A percentile compares a stretch with the other conserved stretches of the same genome.
phyloP scores from a whole-genome alignment of 768 basidiomycete genomes.

The Tylopilus vinaceipallidus region DNA sequence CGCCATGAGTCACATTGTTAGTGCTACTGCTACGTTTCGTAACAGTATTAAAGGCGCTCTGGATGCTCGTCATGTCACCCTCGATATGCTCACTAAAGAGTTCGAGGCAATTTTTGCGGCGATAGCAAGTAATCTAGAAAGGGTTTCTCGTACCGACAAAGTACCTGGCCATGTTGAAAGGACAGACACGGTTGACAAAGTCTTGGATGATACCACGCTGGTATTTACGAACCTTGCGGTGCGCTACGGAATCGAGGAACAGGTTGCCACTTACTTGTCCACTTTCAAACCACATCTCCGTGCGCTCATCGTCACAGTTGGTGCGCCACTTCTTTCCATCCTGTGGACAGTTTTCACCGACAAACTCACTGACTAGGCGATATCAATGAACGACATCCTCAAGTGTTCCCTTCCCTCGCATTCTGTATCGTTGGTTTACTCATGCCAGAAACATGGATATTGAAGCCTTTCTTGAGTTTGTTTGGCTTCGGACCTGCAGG shows the following conservation, averaged over 20 bases:
- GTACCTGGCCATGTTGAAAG: constrained; percentile 6
- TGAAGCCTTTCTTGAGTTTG: constrained; percentile 7
- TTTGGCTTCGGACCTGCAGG: constrained; percentile 18
- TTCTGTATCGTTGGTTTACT: constrained; percentile 4
- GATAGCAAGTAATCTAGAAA: background rate
- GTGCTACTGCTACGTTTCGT: constrained; percentile 14
- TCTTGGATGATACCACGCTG: constrained; percentile 1
- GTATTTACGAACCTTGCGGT: constrained; percentile 1
- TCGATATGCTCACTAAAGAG: constrained; percentile 6
- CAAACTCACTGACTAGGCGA: constrained; percentile 2
- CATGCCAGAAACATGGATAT: constrained; percentile 15
- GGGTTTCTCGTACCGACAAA: background rate
- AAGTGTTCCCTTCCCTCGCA: background rate
- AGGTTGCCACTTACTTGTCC: constrained; percentile 2
- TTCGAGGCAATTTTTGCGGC: constrained; percentile 4
- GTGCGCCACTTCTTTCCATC: background rate
- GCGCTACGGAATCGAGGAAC: constrained; percentile 6
- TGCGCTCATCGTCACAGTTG: constrained; percentile 3
- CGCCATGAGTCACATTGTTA: constrained; percentile 14
- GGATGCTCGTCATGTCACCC: constrained; percentile 1
- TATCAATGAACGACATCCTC: constrained; percentile 12
- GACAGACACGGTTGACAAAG: constrained; percentile 1
- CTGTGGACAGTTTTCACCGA: background rate
- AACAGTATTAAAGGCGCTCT: constrained; percentile 2
- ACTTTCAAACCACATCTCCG: constrained; percentile 9